These are phyloP conservation scores for Alternaria sp. DNA, from an alignment of 2,329 filamentous ascomycete species.

Conservation along the genomic window DNA sequence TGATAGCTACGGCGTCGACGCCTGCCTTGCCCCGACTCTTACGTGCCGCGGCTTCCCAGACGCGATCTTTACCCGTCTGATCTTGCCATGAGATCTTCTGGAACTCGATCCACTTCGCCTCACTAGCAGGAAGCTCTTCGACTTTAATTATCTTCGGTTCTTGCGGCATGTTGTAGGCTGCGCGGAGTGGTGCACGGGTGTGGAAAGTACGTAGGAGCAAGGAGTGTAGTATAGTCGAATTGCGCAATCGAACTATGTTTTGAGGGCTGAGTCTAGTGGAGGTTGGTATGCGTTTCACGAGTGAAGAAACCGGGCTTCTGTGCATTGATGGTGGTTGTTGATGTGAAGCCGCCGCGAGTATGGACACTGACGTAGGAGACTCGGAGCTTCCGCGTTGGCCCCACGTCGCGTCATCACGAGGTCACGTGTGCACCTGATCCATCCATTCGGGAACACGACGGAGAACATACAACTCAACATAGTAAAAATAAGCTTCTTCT, in stretches of 20 bases:
- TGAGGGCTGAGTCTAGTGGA: not conserved
- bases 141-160: constrained; percentile 47
- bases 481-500: not conserved
- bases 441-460: not conserved
- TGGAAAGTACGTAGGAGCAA: constrained; percentile 23
- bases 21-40: constrained; percentile 64
- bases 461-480: not conserved
- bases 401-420: constrained; percentile 26
- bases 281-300: not conserved
- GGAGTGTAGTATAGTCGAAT: not conserved
- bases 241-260: not conserved
- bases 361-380: constrained; percentile 22
- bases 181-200: constrained; percentile 15
- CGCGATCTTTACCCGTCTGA: constrained; percentile 56
- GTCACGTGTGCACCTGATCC: constrained; percentile 1
- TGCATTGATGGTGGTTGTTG: constrained; percentile 10
- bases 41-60: constrained; percentile 61
- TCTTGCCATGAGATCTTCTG: constrained; percentile 62
- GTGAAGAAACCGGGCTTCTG: not conserved
- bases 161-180: constrained; percentile 48
- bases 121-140: constrained; percentile 59
- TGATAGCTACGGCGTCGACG: constrained; percentile 67
- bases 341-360: not conserved
- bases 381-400: constrained; percentile 18
- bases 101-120: constrained; percentile 66